Percentiles rank a stretch among this genome's conserved stretches.
phyloP scores from a whole-genome alignment of 345 rosid species.

The Punica granatum region DNA sequence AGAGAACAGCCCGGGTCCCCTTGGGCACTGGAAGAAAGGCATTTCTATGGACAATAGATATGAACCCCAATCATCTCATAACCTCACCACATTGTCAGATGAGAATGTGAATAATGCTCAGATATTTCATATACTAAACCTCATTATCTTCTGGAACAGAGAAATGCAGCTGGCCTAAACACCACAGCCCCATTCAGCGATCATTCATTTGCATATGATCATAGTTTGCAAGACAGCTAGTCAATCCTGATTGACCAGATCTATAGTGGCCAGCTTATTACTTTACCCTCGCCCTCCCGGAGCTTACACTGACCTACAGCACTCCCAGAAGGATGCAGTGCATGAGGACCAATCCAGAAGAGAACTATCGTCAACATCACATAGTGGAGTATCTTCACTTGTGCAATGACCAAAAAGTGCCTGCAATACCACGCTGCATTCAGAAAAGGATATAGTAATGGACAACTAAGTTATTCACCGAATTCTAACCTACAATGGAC shows the following conservation, averaged over 20 bases:
- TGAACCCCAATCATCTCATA: too few species aligned
- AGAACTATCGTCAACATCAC: conserved; percentile 24
- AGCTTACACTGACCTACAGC: conserved; percentile 9
- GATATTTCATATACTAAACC: neutral
- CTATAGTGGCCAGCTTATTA: neutral
- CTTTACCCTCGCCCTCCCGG: neutral
- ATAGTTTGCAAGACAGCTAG: neutral
- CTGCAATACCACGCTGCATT: conserved; percentile 44
- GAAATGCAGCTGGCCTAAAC: neutral
- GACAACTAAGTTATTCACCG: conserved; percentile 23
- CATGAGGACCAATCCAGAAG: conserved; percentile 22
- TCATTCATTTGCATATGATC: neutral
- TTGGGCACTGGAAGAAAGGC: too few species aligned
- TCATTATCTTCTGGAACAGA: neutral
- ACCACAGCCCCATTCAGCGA: neutral
- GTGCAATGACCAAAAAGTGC: conserved; percentile 28
- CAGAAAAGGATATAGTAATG: conserved; percentile 23
- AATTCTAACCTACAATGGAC: conserved; percentile 11
- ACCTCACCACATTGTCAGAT: too few species aligned
- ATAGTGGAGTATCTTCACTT: conserved; percentile 24
- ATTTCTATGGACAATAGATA: too few species aligned
- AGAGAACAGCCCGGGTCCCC: too few species aligned
- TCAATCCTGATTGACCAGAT: neutral
- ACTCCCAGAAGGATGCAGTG: conserved; percentile 21
- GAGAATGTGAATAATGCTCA: neutral